Evolutionary conservation across 1,284 basidiomycete genomes (phyloP).

Genomic region (Clitocybe nebularis): DNA sequence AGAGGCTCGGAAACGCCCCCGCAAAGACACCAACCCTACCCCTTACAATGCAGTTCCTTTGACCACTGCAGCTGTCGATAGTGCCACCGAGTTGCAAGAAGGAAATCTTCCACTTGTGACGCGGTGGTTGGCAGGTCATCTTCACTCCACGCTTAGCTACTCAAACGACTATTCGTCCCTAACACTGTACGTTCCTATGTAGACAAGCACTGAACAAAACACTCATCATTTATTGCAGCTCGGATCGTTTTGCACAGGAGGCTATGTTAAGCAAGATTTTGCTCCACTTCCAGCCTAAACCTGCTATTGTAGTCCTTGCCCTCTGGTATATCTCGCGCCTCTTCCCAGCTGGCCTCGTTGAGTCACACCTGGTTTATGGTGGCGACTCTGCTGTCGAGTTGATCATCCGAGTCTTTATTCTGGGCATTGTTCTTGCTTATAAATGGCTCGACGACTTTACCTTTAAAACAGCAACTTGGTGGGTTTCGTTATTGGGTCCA

Average conservation of each 20-base stretch:
- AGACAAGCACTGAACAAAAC: too few species aligned
- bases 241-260: slow-evolving; percentile 3
- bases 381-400: slow-evolving; percentile 28
- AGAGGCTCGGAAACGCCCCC: not conserved
- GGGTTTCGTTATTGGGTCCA: slow-evolving; percentile 4
- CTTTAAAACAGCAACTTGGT: slow-evolving; percentile 30
- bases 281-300: slow-evolving; percentile 11
- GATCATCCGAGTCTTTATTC: slow-evolving; percentile 36
- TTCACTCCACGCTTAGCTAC: too few species aligned
- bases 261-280: slow-evolving; percentile 8
- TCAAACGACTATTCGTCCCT: too few species aligned
- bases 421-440: slow-evolving; percentile 49
- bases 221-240: not conserved
- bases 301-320: slow-evolving; percentile 32
- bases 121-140: too few species aligned
- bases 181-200: too few species aligned
- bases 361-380: slow-evolving; percentile 8
- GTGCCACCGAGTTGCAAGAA: not conserved
- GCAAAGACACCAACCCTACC: not conserved
- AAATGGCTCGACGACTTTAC: slow-evolving; percentile 55
- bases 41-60: not conserved
- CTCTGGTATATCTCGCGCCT: slow-evolving; percentile 45
- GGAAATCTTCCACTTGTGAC: slow-evolving; percentile 10
- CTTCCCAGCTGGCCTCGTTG: slow-evolving; percentile 21
- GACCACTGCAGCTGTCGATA: not conserved